Evolutionary conservation across 139 green algal species (phyloP), one percentile per base, ranked within the genome.

Genomic region (Micractinium sp.): DNA sequence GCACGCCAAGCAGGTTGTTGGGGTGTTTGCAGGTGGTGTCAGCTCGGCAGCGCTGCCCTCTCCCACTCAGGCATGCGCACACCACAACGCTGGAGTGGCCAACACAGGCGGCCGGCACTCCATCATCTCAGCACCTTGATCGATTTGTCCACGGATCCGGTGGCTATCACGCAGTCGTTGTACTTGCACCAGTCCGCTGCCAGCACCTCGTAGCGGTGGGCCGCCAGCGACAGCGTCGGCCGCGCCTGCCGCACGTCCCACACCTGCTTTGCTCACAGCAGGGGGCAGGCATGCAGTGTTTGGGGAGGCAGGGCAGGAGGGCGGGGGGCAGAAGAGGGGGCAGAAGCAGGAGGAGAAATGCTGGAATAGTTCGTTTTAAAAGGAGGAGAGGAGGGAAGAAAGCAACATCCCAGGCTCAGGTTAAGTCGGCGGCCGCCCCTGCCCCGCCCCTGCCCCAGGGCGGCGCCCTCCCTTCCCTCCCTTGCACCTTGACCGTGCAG

Each of bases 111-210:
- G 71, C 71, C 25, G 2, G 15, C 73, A 23, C 35, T 0, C 13
- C 39, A n/a, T 15, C 4, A 38, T 2, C 38, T 33, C 60, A 18
- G n/a, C 73, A 73, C 88, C 88, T 96, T 96, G 61, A 99, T 98
- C 53, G 76, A 96, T 93, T 99, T 99, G 93, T 99, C 98, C 56
- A 99, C 97, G 14, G 92, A 97, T 9, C 95, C 98, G 0, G 96
- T 98, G 63, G 96, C 97, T 1, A 98, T 91, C 12, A 98, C 76
- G 93, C 95, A 98, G 89, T 99, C 98, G 85, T 99, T 97, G 95
- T 99, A 99, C 93, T 98, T 99, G 95, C 96, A 98, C 97, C 97
- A 99, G 90, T 99, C 97, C 3, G 93, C 95, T 12, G 93, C 90
- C 73, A 98, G 93, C 31, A 98, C 91, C 90, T 99, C 97, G 29